These are phyloP conservation scores for Ophiostoma pallidulum DNA, from an alignment of 2,329 filamentous ascomycete species.

Conservation along the genomic window DNA sequence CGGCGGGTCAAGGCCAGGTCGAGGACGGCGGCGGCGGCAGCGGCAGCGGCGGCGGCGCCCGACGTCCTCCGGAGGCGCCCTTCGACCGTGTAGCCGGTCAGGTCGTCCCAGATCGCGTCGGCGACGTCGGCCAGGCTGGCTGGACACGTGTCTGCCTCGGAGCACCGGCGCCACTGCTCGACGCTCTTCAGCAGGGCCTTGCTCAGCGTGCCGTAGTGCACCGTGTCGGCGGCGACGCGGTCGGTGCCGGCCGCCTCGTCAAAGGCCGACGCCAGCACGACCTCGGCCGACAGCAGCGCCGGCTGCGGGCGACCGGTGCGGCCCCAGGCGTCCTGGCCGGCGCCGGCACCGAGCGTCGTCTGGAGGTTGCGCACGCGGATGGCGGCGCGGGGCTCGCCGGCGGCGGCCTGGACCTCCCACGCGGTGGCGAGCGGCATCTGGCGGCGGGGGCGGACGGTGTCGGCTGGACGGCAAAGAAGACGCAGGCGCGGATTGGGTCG, in stretches of 20 bases:
- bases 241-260: slow-evolving; percentile 47
- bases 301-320: slow-evolving; percentile 51
- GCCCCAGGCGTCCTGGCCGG: slow-evolving; percentile 55
- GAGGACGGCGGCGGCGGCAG: slow-evolving; percentile 22
- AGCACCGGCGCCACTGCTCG: slow-evolving; percentile 3
- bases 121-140: slow-evolving; percentile 24
- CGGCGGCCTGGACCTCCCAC: slow-evolving; percentile 29
- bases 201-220: slow-evolving; percentile 64
- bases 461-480: too few relatives aligned
- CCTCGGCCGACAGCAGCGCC: slow-evolving; percentile 47
- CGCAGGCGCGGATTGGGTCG: too few relatives aligned
- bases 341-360: slow-evolving; percentile 37
- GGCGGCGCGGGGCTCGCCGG: slow-evolving; percentile 38
- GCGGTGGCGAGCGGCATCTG: slow-evolving; percentile 26
- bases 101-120: slow-evolving; percentile 27
- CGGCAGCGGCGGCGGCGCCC: too few relatives aligned
- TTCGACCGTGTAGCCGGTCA: slow-evolving; percentile 29
- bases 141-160: slow-evolving; percentile 20
- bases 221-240: slow-evolving; percentile 56
- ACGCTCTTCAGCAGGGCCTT: slow-evolving; percentile 50
- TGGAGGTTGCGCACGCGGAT: slow-evolving; percentile 56
- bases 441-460: too few relatives aligned
- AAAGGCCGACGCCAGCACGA: slow-evolving; percentile 49
- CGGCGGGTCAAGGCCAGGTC: slow-evolving; percentile 30
- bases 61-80: slow-evolving; percentile 19